phyloP scores from a whole-genome alignment of 1,139 yeast genomes.

The Magnusiomyces suaveolens region DNA sequence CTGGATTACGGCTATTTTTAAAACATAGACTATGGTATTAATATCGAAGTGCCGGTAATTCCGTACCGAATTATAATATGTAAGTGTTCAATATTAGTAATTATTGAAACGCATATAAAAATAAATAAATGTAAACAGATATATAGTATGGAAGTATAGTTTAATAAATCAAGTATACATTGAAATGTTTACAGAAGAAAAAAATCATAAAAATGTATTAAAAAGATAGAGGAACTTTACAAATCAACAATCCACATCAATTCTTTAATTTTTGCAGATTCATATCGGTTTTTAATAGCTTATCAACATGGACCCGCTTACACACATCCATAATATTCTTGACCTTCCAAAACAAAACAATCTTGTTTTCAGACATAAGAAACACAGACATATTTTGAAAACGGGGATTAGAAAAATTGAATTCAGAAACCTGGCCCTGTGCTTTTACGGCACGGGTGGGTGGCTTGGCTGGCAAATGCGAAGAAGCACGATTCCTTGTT shows the following conservation, averaged over 20 bases:
- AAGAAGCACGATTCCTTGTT: not conserved
- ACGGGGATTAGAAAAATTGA: slow-evolving; percentile 18
- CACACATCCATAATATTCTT: not conserved
- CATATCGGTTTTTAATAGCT: not conserved
- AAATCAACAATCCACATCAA: not conserved
- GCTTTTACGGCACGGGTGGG: slow-evolving; percentile 20
- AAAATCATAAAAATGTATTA: too few relatives aligned
- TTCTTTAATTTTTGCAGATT: not conserved
- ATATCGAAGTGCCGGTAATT: too few relatives aligned
- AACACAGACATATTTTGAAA: not conserved
- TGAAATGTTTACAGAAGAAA: too few relatives aligned
- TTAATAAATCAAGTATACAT: too few relatives aligned
- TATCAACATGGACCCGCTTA: not conserved
- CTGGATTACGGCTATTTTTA: too few relatives aligned
- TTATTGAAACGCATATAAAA: too few relatives aligned
- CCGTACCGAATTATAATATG: too few relatives aligned
- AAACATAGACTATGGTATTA: too few relatives aligned
- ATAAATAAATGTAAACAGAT: too few relatives aligned
- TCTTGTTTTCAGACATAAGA: not conserved
- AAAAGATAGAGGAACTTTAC: not conserved
- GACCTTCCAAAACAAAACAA: not conserved
- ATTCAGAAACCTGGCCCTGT: slow-evolving; percentile 22
- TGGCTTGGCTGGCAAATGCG: not conserved
- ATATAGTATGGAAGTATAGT: too few relatives aligned
- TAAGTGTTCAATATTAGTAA: too few relatives aligned